Conservation (phyloP, 2,329 filamentous ascomycete genomes). For the Trichophyton equinum region DNA sequence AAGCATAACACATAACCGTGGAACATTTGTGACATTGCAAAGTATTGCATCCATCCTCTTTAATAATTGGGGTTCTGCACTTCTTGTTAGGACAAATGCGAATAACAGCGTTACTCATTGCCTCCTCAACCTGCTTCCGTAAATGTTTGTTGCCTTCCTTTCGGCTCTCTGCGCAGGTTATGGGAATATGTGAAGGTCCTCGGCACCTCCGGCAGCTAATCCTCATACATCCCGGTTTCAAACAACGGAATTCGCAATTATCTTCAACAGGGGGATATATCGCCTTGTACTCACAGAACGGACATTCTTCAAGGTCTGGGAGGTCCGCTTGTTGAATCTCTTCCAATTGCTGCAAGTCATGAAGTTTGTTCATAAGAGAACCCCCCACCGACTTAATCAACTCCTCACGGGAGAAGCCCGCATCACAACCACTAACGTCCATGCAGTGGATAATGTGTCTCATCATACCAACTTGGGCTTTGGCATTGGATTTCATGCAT, state of each 20-base stretch:
- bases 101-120: constrained; percentile 68
- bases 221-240: constrained; percentile 50
- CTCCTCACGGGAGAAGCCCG: constrained; percentile 46
- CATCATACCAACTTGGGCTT: constrained; percentile 55
- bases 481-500: constrained; percentile 54
- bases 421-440: constrained; percentile 53
- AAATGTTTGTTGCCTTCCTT: constrained; percentile 46
- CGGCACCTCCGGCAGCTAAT: constrained; percentile 58
- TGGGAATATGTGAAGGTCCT: constrained; percentile 56
- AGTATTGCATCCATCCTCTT: constrained; percentile 70
- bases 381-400: constrained; percentile 46
- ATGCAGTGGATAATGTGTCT: constrained; percentile 59
- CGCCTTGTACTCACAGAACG: constrained; percentile 70
- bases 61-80: constrained; percentile 65
- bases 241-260: constrained; percentile 62
- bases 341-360: constrained; percentile 58
- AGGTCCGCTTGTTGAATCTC: constrained; percentile 57
- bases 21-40: constrained; percentile 56
- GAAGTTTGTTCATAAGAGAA: constrained; percentile 49
- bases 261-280: constrained; percentile 55
- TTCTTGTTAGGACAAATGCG: constrained; percentile 49
- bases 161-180: constrained; percentile 55
- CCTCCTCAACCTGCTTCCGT: constrained; percentile 64
- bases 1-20: constrained; percentile 44
- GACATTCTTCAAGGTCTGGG: constrained; percentile 61